phyloP scores from a whole-genome alignment of 2,329 filamentous ascomycete species.

The Nemania sp. region DNA sequence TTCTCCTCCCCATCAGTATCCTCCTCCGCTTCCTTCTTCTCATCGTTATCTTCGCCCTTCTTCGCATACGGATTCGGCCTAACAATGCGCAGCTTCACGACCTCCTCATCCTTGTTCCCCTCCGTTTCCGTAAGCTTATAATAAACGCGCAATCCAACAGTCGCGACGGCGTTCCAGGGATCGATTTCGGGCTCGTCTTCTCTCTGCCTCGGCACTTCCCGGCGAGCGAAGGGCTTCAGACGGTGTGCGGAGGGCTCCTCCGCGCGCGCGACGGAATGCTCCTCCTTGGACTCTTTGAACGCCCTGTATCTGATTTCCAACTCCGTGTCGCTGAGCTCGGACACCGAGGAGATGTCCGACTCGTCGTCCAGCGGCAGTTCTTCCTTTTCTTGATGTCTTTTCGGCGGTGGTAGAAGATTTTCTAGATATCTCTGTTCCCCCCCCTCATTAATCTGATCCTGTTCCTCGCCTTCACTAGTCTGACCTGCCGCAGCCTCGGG shows the following conservation, averaged over 20 bases:
- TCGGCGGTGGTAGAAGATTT: too few species aligned
- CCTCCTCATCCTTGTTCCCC: conserved; percentile 39
- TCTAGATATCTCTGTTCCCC: too few species aligned
- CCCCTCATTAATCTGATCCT: too few species aligned
- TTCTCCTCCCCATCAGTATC: conserved; percentile 26
- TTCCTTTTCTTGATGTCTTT: conserved; percentile 26
- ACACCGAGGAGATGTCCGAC: conserved; percentile 41
- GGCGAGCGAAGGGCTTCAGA: too few species aligned
- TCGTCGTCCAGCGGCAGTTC: conserved; percentile 31
- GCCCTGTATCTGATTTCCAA: conserved; percentile 42
- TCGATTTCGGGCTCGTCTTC: conserved; percentile 58
- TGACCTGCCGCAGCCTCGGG: background rate
- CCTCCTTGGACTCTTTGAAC: too few species aligned
- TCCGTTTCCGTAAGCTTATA: conserved; percentile 48
- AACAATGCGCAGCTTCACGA: conserved; percentile 46
- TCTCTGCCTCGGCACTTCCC: conserved; percentile 47
- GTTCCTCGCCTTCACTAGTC: conserved; percentile 1
- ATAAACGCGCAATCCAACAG: conserved; percentile 64
- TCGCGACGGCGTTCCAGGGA: conserved; percentile 65
- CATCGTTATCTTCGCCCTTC: conserved; percentile 31
- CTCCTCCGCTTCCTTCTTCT: conserved; percentile 29
- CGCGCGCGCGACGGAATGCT: too few species aligned
- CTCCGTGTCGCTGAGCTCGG: conserved; percentile 46
- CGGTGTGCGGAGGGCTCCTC: too few species aligned
- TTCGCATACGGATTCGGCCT: conserved; percentile 42